Evolutionary conservation across 306 rosid species (phyloP).

Genomic region (Potentilla sterilis): DNA sequence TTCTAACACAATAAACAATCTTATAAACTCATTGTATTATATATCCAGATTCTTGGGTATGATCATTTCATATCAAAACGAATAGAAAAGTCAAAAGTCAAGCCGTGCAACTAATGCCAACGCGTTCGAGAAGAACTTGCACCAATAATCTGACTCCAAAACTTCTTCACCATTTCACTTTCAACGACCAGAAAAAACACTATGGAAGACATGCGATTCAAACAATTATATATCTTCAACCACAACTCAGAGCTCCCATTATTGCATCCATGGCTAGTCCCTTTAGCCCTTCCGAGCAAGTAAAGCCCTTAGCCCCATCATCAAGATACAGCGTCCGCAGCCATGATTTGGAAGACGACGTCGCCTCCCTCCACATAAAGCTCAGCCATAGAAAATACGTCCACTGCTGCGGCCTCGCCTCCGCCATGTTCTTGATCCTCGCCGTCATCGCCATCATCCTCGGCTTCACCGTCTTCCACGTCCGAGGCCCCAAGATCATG

Average conservation of each 20-base stretch:
- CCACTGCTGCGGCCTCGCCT: conserved; percentile 39
- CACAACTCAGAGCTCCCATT: not conserved
- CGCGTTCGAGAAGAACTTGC: conserved; percentile 10
- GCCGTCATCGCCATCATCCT: conserved; percentile 40
- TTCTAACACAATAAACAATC: not conserved
- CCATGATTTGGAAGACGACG: conserved; percentile 23
- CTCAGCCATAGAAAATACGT: conserved; percentile 17
- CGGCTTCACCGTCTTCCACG: conserved; percentile 44
- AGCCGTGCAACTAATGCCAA: conserved; percentile 8
- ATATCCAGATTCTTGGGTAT: not conserved
- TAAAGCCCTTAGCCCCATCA: conserved; percentile 36
- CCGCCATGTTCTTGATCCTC: conserved; percentile 37
- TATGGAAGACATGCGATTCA: not conserved
- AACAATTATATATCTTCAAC: conserved; percentile 3
- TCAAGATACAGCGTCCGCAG: conserved; percentile 6
- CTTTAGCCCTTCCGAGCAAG: conserved; percentile 23
- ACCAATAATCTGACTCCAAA: not conserved
- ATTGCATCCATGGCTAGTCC: conserved; percentile 21
- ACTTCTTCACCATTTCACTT: not conserved
- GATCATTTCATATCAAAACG: not conserved
- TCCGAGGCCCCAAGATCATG: conserved; percentile 28
- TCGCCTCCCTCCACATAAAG: not conserved
- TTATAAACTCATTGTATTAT: too few species aligned
- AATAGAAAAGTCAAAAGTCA: conserved; percentile 11
- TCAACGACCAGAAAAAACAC: not conserved